Conservation (phyloP, 306 rosid species). For the Prosopis cineraria region DNA sequence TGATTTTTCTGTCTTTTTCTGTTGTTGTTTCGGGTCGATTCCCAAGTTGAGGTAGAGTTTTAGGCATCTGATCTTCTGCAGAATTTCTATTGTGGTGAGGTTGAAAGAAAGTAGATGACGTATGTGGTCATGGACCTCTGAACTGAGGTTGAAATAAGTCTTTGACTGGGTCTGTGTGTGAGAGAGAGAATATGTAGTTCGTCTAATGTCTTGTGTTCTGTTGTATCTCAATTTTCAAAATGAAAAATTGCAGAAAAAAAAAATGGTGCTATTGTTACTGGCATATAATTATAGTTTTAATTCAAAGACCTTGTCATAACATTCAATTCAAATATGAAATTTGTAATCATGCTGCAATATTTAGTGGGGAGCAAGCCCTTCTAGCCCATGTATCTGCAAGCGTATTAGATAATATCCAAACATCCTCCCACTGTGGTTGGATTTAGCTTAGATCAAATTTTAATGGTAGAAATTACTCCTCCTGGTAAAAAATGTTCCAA, state of each 20-base stretch:
- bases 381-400: no score
- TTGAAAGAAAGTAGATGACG: slow-evolving; percentile 18
- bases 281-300: no score
- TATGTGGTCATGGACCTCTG: slow-evolving; percentile 50
- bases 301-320: neutral
- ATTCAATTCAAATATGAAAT: neutral
- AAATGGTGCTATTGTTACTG: neutral
- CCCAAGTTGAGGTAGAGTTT: slow-evolving; percentile 21
- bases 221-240: neutral
- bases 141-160: slow-evolving; percentile 45
- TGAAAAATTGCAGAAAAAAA: neutral
- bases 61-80: slow-evolving; percentile 28
- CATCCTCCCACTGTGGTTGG: no score
- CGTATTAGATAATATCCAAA: no score
- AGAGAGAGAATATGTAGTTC: neutral
- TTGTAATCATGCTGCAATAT: neutral
- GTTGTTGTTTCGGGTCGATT: neutral
- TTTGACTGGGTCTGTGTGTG: slow-evolving; percentile 32
- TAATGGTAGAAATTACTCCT: no score
- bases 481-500: no score
- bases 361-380: neutral
- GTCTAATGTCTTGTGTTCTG: neutral
- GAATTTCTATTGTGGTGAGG: slow-evolving; percentile 35
- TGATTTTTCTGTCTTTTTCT: neutral
- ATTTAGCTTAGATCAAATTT: no score